Conservation (phyloP, 352 stramenopile species). For the Plasmopara muralis region DNA sequence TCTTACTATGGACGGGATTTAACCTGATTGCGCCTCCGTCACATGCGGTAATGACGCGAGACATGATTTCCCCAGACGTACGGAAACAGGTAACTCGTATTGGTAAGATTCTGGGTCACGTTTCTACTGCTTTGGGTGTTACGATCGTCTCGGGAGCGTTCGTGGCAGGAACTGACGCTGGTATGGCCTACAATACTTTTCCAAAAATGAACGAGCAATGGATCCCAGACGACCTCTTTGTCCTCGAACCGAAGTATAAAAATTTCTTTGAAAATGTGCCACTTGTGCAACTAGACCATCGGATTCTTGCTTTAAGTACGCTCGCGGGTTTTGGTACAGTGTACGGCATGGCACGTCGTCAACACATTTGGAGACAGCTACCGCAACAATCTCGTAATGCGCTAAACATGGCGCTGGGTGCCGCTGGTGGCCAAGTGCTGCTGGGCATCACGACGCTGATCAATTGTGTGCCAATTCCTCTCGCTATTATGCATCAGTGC, state of each 20-base stretch:
- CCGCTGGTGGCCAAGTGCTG: conserved; percentile 74
- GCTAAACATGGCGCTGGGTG: conserved; percentile 70
- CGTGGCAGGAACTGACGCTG: conserved; percentile 98
- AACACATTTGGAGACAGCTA: conserved; percentile 82
- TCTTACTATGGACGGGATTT: conserved; percentile 93
- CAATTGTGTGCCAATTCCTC: conserved; percentile 92
- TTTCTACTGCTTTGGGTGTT: conserved; percentile 63
- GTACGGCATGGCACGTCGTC: conserved; percentile 61
- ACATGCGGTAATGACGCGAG: conserved; percentile 43
- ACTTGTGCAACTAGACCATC: conserved; percentile 98
- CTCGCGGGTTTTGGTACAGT: conserved; percentile 57
- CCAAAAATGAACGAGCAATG: conserved; percentile 93
- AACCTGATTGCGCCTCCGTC: conserved; percentile 82
- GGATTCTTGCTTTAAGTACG: conserved; percentile 91
- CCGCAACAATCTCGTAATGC: conserved; percentile 67
- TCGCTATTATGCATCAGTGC: conserved; percentile 95
- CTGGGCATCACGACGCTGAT: conserved; percentile 97
- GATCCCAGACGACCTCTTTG: conserved; percentile 93
- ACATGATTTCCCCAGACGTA: conserved; percentile 79
- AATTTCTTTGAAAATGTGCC: conserved; percentile 99
- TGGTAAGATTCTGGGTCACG: conserved; percentile 54
- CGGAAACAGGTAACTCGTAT: conserved; percentile 56
- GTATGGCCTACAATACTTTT: conserved; percentile 97
- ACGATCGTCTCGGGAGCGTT: conserved; percentile 90
- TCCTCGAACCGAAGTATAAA: conserved; percentile 82